Percentiles rank a stretch among this genome's conserved stretches.
Evolutionary conservation across 495 filamentous ascomycete species (phyloP).

Genomic region (Daldinia concentrica): DNA sequence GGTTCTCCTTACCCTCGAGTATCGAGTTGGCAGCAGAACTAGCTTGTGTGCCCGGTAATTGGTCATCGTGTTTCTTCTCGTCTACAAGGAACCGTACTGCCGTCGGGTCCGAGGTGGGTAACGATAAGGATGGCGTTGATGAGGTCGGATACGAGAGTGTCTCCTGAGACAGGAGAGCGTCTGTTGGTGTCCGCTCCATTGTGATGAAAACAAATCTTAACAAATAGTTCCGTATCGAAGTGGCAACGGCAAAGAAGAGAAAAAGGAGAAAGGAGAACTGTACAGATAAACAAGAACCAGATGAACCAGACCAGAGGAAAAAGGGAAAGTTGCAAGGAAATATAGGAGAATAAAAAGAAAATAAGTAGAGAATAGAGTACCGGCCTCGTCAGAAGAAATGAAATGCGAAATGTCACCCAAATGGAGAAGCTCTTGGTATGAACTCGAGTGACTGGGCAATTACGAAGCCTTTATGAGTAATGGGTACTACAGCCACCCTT

Average conservation of each 20-base stretch:
- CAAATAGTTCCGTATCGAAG: constrained; percentile 3
- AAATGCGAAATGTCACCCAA: constrained; percentile 34
- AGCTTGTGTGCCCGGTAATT: constrained; percentile 2
- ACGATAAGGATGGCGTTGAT: constrained; percentile 18
- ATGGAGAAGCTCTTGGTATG: constrained; percentile 23
- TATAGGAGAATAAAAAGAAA: constrained; percentile 27
- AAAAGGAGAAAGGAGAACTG: constrained; percentile 10
- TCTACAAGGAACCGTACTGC: constrained; percentile 12
- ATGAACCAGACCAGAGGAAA: constrained; percentile 20
- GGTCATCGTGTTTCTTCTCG: constrained; percentile 30
- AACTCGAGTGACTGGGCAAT: constrained; percentile 28
- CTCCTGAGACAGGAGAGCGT: constrained; percentile 18
- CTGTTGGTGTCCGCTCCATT: constrained; percentile 28
- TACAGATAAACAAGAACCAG: constrained; percentile 26
- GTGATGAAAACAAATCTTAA: constrained; percentile 1
- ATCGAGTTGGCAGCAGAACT: constrained; percentile 37
- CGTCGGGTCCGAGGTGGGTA: constrained; percentile 9
- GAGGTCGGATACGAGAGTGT: constrained; percentile 14
- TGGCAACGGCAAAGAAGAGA: constrained; percentile 10
- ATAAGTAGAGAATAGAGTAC: constrained; percentile 34
- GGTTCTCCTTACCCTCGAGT: constrained; percentile 24
- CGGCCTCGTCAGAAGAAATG: constrained; percentile 42
- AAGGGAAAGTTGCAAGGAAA: constrained; percentile 24
- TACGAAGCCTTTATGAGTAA: constrained; percentile 40
- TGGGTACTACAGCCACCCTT: constrained; percentile 30